Base-by-base conservation (phyloP, 192 early-diverging fungal genomes). In the Backusella westeae region DNA sequence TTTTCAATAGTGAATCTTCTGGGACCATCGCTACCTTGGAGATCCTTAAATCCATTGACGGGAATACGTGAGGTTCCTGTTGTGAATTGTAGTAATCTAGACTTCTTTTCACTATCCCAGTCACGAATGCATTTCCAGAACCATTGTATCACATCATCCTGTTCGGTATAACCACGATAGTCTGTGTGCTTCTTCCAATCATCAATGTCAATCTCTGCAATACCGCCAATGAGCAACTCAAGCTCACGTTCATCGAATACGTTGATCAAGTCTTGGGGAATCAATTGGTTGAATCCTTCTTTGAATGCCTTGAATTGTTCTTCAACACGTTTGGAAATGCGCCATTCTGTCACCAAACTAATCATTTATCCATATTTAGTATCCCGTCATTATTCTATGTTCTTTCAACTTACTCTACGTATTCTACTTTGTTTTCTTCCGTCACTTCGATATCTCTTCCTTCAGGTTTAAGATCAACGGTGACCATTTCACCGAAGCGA, bases 181-280 rank as follows among this genome's bases (percentile, higher is more conserved):
- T 99, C 96, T 1, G 96, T 99, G 78, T 98, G 89, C 86, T 98
- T 99, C 89, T 95, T 96, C 97, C 97, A 99, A 85, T 99, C 97
- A 52, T 97, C 96, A 6, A 97, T 86, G 84, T 99, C 96, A 73
- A 99, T 95, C 73, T 99, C 96, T 36, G 93, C 93, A 77, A 99
- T 91, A 72, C 97, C 97, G 29, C 97, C 96, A 86, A 99, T 97
- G 34, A 99, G 88, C 56, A 99, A 85, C 74, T 99, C 97, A 67
- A 99, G 86, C 87, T 99, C 97, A 72, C 96, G 93, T 81, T 98
- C 97, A 75, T 99, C 97, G 88, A 99, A 99, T 34, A 99, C 96
- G 39, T 92, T 90, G 66, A 99, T 92, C 67, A 98, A 85, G 21
- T 99, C 97, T 78, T 93, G 90, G n/a, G 96, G 97, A 42, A 99